Percentiles rank a stretch among this genome's conserved stretches.
These are phyloP conservation scores for Grigorovia yakushimaensis DNA, from an alignment of 805 yeast genomes.

Conservation along the genomic window DNA sequence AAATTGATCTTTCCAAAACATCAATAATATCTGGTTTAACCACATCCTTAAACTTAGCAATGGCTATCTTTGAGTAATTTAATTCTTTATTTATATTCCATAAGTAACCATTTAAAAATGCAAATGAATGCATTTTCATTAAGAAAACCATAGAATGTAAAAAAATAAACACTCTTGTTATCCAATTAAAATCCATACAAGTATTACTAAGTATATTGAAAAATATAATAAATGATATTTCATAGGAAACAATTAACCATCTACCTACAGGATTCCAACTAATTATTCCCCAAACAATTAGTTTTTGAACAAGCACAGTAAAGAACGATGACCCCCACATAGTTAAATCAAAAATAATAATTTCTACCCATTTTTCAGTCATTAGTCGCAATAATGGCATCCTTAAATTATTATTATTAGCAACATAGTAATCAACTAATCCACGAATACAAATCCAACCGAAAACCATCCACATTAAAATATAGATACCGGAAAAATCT, in stretches of 20 bases:
- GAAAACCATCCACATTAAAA: slow-evolving; percentile 66
- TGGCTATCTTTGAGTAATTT: slow-evolving; percentile 35
- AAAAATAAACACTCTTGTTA: slow-evolving; percentile 74
- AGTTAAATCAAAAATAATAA: slow-evolving; percentile 59
- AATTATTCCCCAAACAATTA: slow-evolving; percentile 36
- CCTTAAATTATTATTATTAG: slow-evolving; percentile 32
- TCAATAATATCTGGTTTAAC: slow-evolving; percentile 18
- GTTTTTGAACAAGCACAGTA: slow-evolving; percentile 48
- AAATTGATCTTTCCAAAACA: slow-evolving; percentile 39
- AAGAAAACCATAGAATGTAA: slow-evolving; percentile 77
- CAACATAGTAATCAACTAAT: slow-evolving; percentile 42
- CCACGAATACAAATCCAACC: slow-evolving; percentile 46
- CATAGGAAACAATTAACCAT: slow-evolving; percentile 47
- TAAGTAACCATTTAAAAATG: slow-evolving; percentile 83
- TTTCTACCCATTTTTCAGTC: slow-evolving; percentile 46
- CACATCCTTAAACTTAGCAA: slow-evolving; percentile 32
- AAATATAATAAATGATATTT: slow-evolving; percentile 40
- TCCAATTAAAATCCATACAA: slow-evolving; percentile 62
- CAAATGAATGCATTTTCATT: slow-evolving; percentile 94
- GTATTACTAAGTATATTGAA: slow-evolving; percentile 45
- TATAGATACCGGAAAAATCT: slow-evolving; percentile 68
- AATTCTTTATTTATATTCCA: slow-evolving; percentile 56
- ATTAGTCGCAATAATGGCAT: slow-evolving; percentile 51
- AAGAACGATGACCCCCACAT: slow-evolving; percentile 66
- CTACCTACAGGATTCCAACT: slow-evolving; percentile 61